Evolutionary conservation across 208 protist genomes (phyloP), one percentile per base, ranked within the genome.

Genomic region (Leishmania lainsoni): DNA sequence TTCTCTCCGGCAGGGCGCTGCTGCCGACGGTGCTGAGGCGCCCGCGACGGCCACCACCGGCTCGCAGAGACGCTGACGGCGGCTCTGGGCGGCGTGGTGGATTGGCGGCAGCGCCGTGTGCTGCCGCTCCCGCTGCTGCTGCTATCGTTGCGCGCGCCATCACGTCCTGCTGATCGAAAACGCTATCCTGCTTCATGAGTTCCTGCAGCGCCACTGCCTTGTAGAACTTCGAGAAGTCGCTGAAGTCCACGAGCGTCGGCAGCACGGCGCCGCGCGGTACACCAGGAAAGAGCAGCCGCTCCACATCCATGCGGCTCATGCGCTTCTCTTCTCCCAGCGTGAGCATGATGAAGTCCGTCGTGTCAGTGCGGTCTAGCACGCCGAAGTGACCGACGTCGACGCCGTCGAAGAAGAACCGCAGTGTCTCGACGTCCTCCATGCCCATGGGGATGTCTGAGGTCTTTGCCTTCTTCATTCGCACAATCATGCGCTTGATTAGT

Each of bases 191-290:
- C 81, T 81, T 86, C 70, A 78, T 70, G 66, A 91, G 65, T 63
- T 92, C 89, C 70, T 84, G 81, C 81, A 89, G 68, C 29, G 91
- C 91, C 45, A 94, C 79, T 16, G 80, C 77, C 78, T 89, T 91
- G 82, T 89, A 91, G 76, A 95, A 93, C 83, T 87, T 93, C 20
- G 81, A 84, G 69, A 95, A 93, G 80, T 93, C 91, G 77, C 88
- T 91, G 81, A 95, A 95, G 80, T 95, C 89, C 1, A 95, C 86
- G 32, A 93, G 56, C 59, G 78, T 79, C 12, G 91, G 90, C 58
- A 87, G 76, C 61, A 45, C 32, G 2, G 54, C 59, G 52, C 65
- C 75, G 54, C 35, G 16, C 39, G 51, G 74, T 26, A 76, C 42
- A 16, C 84, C 85, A 5, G 89, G 83, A 48, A 91, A 91, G 26